phyloP scores from a whole-genome alignment of 1,284 basidiomycete genomes.

The Microbotryomycetes sp. region DNA sequence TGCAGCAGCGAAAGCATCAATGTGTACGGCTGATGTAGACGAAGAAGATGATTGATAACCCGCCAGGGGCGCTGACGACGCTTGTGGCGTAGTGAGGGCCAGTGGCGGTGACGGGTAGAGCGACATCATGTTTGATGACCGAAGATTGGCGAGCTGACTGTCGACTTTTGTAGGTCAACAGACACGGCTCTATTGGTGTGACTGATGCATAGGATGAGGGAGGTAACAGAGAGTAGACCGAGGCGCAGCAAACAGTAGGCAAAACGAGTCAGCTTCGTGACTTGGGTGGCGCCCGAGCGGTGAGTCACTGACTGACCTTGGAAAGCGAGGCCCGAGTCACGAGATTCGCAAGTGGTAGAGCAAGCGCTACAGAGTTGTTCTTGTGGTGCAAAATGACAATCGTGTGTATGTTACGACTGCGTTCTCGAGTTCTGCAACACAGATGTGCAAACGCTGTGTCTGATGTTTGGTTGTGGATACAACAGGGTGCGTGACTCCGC shows the following conservation, averaged over 20 bases:
- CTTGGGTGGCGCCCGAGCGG: background rate
- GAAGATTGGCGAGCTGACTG: too few relatives aligned
- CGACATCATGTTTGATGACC: background rate
- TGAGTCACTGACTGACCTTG: background rate
- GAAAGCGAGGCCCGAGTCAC: background rate
- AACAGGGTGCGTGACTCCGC: too few relatives aligned
- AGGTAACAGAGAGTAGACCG: background rate
- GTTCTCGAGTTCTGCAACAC: background rate
- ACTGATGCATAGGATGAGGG: background rate
- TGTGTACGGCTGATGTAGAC: background rate
- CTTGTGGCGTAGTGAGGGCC: background rate
- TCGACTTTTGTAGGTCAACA: too few relatives aligned
- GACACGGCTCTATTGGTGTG: background rate
- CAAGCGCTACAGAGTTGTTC: background rate
- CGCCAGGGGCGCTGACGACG: background rate
- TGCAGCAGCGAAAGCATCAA: background rate
- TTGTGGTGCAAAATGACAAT: background rate
- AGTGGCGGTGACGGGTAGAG: background rate
- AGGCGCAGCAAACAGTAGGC: background rate
- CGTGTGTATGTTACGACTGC: background rate
- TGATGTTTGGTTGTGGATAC: too few relatives aligned
- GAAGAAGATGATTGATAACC: background rate
- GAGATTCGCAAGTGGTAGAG: background rate
- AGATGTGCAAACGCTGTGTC: too few relatives aligned
- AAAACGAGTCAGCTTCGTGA: background rate